Evolutionary conservation across 2,329 filamentous ascomycete species (phyloP).

Genomic region (Scorias spongiosa): DNA sequence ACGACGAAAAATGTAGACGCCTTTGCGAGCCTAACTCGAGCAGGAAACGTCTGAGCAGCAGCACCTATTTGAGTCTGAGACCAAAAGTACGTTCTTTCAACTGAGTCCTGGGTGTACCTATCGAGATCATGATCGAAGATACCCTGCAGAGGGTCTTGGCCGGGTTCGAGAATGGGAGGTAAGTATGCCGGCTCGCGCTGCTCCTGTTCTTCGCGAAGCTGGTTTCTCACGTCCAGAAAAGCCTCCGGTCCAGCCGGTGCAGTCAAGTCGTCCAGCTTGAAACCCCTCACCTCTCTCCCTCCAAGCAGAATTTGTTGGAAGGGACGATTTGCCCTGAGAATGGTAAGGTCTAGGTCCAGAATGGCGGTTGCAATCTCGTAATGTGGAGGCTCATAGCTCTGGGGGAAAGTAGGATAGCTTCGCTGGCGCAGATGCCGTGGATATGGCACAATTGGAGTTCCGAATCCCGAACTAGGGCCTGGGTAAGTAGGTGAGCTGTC

Average conservation of each 20-base stretch:
- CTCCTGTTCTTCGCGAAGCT: constrained; percentile 32
- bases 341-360: constrained; percentile 32
- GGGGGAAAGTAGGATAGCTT: constrained; percentile 2
- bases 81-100: constrained; percentile 25
- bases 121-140: constrained; percentile 29
- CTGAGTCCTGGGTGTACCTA: constrained; percentile 28
- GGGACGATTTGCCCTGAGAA: constrained; percentile 30
- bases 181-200: constrained; percentile 34
- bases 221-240: constrained; percentile 28
- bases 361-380: constrained; percentile 24
- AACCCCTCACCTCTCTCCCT: constrained; percentile 23
- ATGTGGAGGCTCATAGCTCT: constrained; percentile 1
- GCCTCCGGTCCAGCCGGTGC: constrained; percentile 25
- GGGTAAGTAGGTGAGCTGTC: constrained; percentile 13
- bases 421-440: not conserved
- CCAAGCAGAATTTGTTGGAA: constrained; percentile 29
- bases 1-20: constrained; percentile 32
- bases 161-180: constrained; percentile 31
- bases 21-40: constrained; percentile 25
- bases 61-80: constrained; percentile 23
- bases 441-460: constrained; percentile 1
- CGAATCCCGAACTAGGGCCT: constrained; percentile 8
- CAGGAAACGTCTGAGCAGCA: constrained; percentile 21
- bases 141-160: constrained; percentile 28
- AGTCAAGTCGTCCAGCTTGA: constrained; percentile 29